phyloP scores from a whole-genome alignment of 768 basidiomycete species.

The Neoboletus subvelutipes region DNA sequence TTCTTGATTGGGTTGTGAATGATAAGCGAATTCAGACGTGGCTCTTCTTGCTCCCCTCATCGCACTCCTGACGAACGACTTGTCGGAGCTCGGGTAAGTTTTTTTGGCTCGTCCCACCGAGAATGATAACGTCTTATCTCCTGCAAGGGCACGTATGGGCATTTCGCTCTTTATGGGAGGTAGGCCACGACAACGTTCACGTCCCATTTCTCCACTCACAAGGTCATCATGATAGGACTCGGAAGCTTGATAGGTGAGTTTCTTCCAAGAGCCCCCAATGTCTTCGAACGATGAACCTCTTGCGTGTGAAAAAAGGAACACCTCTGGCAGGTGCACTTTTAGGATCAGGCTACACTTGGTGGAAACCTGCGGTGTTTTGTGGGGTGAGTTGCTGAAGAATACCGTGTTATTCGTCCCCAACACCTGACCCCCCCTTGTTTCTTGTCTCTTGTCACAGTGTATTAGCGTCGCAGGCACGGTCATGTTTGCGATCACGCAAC shows the following conservation, averaged over 20 bases:
- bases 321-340: conserved; percentile 58
- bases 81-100: conserved; percentile 49
- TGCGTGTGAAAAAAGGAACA: conserved; percentile 39
- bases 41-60: conserved; percentile 43
- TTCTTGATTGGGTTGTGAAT: background rate
- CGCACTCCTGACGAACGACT: conserved; percentile 39
- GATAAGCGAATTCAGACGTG: conserved; percentile 32
- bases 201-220: background rate
- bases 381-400: conserved; percentile 32
- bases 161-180: conserved; percentile 49
- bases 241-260: conserved; percentile 26
- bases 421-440: background rate
- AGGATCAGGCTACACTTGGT: conserved; percentile 51
- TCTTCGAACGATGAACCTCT: conserved; percentile 19
- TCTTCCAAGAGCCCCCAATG: background rate
- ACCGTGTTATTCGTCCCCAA: background rate
- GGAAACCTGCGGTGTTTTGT: conserved; percentile 52
- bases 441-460: conserved; percentile 5
- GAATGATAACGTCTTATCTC: conserved; percentile 8
- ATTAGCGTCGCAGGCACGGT: conserved; percentile 17
- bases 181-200: conserved; percentile 18
- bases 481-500: conserved; percentile 9
- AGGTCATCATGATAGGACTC: conserved; percentile 22
- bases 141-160: conserved; percentile 39
- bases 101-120: conserved; percentile 7